Base-by-base conservation (phyloP, 768 basidiomycete genomes). In the Russula vinacea region DNA sequence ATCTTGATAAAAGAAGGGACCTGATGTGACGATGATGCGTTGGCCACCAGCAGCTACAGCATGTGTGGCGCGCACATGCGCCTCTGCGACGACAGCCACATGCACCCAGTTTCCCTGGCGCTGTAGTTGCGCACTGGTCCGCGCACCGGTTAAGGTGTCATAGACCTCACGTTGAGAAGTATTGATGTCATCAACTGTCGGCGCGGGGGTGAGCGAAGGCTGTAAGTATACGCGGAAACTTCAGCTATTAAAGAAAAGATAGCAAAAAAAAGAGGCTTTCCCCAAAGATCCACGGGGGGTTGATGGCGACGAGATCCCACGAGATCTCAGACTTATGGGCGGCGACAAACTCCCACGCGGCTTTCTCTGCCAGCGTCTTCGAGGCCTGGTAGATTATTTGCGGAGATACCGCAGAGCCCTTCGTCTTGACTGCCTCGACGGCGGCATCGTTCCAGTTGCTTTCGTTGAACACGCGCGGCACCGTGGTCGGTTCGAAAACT, bases 301-400 rank as follows among this genome's bases (percentile, higher is more conserved):
- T 82, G 47, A 86, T 62, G 13, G 79, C 78, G 1, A 78, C 75
- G 22, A 87, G 67, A 65, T 86, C 86, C 81, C 81, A 85, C 3
- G 71, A 65, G 24, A 83, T 70, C 45, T 75, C 71, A 14, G 45
- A 56, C 58, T 82, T 80, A 66, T 84, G 75, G 57, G 79, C 66
- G 40, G 80, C 71, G 40, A 79, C 70, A 66, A 78, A 80, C 5
- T 75, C 73, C 84, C 84, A 85, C 7, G 83, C 83, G 16, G 81
- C 79, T 68, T 75, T 77, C 75, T 89, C 87, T 3, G 87, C 84
- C 10, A 86, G 77, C 0, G 78, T 79, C 77, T 88, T 88, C n/a
- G 80, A 74, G 5, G 80, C 84, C 24, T 77, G 70, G 71, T 90
- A 90, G 65, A 82, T 84, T 8, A 71, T 59, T 8, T 73, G 61